A percentile compares a stretch with the other conserved stretches of the same genome.
These are phyloP conservation scores for Diplodia mutila DNA, from an alignment of 2,329 filamentous ascomycete genomes.

Conservation along the genomic window DNA sequence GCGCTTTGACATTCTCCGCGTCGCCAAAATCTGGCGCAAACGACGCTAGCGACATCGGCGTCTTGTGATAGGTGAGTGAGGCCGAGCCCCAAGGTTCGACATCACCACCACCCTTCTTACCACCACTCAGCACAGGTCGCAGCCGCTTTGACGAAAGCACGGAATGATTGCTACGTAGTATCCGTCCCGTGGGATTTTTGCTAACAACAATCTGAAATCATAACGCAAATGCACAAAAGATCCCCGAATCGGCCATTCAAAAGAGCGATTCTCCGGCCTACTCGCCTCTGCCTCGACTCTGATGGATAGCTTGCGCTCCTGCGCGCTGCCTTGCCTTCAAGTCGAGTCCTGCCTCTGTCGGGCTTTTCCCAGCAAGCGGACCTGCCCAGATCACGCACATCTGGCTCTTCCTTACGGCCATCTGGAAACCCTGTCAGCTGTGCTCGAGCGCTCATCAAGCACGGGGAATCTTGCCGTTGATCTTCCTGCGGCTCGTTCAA, in stretches of 20 bases:
- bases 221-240: constrained; percentile 23
- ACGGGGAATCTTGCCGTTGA: constrained; percentile 18
- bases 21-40: constrained; percentile 17
- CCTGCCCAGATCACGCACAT: constrained; percentile 26
- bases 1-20: constrained; percentile 18
- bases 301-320: constrained; percentile 5
- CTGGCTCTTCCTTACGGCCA: constrained; percentile 21
- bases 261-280: constrained; percentile 22
- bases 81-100: background rate
- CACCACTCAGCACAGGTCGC: background rate
- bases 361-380: constrained; percentile 20
- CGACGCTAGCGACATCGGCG: constrained; percentile 13
- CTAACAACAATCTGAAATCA: constrained; percentile 26
- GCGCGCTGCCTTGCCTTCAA: constrained; percentile 22
- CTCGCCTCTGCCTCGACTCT: constrained; percentile 25
- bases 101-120: background rate
- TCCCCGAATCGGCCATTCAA: constrained; percentile 12
- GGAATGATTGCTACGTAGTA: constrained; percentile 16
- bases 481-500: constrained; percentile 29
- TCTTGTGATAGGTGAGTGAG: background rate
- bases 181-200: constrained; percentile 14
- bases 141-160: background rate
- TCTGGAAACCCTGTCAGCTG: background rate
- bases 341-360: constrained; percentile 16
- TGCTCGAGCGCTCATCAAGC: background rate